These are phyloP conservation scores for Candida qinlingensis DNA, from an alignment of 805 yeast genomes.

Conservation along the genomic window DNA sequence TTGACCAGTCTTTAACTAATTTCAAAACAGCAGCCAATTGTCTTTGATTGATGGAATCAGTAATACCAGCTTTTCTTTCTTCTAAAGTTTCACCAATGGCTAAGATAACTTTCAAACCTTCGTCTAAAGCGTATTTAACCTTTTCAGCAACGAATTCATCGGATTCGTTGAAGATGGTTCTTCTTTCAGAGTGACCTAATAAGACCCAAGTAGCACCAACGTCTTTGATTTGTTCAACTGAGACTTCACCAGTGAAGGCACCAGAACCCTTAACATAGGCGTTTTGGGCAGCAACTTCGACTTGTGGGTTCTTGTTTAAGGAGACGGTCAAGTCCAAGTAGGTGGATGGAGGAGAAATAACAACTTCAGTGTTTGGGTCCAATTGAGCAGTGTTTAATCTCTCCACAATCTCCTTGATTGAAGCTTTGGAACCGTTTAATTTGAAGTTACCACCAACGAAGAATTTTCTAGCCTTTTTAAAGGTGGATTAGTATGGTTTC, in stretches of 20 bases:
- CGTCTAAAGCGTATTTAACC: slow-evolving; percentile 88
- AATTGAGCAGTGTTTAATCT: slow-evolving; percentile 74
- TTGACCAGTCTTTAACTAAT: slow-evolving; percentile 80
- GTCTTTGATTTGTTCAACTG: slow-evolving; percentile 85
- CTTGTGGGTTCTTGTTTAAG: slow-evolving; percentile 62
- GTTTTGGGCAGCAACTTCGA: slow-evolving; percentile 88
- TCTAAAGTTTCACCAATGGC: slow-evolving; percentile 98
- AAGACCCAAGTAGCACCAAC: slow-evolving; percentile 92
- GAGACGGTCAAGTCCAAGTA: slow-evolving; percentile 76
- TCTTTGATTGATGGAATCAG: slow-evolving; percentile 80
- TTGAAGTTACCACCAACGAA: slow-evolving; percentile 99
- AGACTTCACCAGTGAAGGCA: slow-evolving; percentile 97
- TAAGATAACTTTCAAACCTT: slow-evolving; percentile 84
- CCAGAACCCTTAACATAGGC: slow-evolving; percentile 83
- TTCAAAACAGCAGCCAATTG: slow-evolving; percentile 87
- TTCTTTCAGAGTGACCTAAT: slow-evolving; percentile 98
- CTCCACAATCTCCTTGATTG: slow-evolving; percentile 78
- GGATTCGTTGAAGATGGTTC: slow-evolving; percentile 85
- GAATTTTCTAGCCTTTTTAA: slow-evolving; percentile 72
- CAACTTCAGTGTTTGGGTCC: slow-evolving; percentile 82
- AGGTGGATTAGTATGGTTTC: background rate
- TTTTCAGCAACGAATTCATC: slow-evolving; percentile 91
- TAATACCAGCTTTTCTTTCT: slow-evolving; percentile 85
- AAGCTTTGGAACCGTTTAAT: slow-evolving; percentile 90
- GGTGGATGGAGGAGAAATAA: slow-evolving; percentile 93